Conservation (phyloP, 163 green algal species). For the Scenedesmus sp. region DNA sequence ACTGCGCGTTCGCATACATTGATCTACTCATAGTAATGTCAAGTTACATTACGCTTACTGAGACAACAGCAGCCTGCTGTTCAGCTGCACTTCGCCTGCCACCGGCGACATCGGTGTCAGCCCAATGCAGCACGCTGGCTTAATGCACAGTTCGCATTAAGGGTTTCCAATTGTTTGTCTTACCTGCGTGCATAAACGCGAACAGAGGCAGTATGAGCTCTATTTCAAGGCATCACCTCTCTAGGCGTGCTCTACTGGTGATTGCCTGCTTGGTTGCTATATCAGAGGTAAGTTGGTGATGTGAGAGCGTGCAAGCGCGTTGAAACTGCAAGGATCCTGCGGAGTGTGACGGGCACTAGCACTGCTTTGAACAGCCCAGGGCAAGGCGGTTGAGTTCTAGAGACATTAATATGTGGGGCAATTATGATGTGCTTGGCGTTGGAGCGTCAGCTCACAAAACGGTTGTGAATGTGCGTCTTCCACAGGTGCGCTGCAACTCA, state of each 20-base stretch:
- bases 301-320: neutral
- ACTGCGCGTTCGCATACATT: no score
- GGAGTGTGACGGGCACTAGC: neutral
- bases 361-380: neutral
- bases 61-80: neutral
- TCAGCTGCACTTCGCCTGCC: conserved; percentile 6
- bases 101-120: neutral
- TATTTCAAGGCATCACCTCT: neutral
- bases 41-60: neutral
- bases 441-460: neutral
- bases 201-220: neutral
- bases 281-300: neutral
- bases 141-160: neutral
- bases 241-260: neutral
- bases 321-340: neutral
- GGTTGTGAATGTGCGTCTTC: neutral
- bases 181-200: neutral
- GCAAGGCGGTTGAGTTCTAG: neutral
- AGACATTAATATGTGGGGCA: neutral
- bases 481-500: neutral
- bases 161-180: neutral
- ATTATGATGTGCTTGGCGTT: neutral
- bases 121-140: neutral
- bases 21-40: no score
- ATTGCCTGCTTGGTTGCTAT: neutral